phyloP scores from a whole-genome alignment of 2,329 filamentous ascomycete species.

The Clarireedia homoeocarpa region DNA sequence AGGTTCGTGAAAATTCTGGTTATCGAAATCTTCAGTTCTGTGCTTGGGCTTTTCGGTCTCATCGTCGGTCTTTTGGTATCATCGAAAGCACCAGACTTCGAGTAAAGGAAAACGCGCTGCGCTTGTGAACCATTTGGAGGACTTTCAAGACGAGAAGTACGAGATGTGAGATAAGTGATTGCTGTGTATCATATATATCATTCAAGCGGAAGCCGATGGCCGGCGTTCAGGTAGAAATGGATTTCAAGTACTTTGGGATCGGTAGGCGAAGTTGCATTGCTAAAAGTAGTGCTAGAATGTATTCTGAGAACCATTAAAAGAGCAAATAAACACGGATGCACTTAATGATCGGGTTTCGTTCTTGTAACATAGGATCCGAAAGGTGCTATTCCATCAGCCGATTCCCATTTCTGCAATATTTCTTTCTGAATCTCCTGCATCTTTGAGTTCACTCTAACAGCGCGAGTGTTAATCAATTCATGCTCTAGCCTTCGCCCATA shows the following conservation, averaged over 20 bases:
- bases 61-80: conserved; percentile 89
- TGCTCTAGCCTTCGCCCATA: conserved; percentile 4
- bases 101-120: not conserved
- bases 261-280: conserved; percentile 13
- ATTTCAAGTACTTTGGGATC: conserved; percentile 13
- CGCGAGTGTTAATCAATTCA: not conserved
- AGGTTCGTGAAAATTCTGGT: conserved; percentile 99
- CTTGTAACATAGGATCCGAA: not conserved
- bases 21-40: conserved; percentile 98
- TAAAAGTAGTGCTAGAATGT: conserved; percentile 17
- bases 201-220: conserved; percentile 8
- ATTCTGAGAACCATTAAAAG: conserved; percentile 20
- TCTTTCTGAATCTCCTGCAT: conserved; percentile 3
- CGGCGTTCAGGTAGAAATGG: conserved; percentile 20
- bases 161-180: conserved; percentile 6
- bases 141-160: not conserved
- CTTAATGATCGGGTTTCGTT: not conserved
- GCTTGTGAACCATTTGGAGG: not conserved
- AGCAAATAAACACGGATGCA: conserved; percentile 1
- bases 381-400: not conserved
- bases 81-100: conserved; percentile 72
- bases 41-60: conserved; percentile 89
- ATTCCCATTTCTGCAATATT: not conserved
- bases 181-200: conserved; percentile 20
- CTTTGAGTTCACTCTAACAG: not conserved